A percentile compares a stretch with the other conserved stretches of the same genome.
Conservation (phyloP, 106 monocot species). For the Gastrodia elata region DNA sequence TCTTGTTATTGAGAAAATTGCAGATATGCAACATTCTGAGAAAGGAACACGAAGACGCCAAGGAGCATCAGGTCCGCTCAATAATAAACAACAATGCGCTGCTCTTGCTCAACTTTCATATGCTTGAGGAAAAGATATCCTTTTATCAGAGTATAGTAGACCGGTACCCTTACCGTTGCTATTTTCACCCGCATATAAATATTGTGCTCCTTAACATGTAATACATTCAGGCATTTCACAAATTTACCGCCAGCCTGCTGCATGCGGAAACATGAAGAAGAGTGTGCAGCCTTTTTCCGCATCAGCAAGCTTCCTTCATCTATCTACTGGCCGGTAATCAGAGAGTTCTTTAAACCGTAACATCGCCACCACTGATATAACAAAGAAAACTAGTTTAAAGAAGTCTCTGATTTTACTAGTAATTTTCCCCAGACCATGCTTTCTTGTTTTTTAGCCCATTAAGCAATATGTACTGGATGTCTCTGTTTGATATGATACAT, state of each 20-base stretch:
- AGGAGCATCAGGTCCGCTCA: slow-evolving; percentile 70
- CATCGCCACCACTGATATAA: too few species aligned
- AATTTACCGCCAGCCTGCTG: slow-evolving; percentile 26
- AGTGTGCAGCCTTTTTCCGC: not conserved
- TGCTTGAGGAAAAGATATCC: slow-evolving; percentile 93
- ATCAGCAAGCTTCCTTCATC: not conserved
- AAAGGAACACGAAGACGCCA: slow-evolving; percentile 87
- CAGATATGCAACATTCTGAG: slow-evolving; percentile 71
- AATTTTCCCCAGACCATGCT: too few species aligned
- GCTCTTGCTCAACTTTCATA: slow-evolving; percentile 79
- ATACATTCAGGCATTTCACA: slow-evolving; percentile 51
- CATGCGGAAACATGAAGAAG: slow-evolving; percentile 26
- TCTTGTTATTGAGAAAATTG: slow-evolving; percentile 2
- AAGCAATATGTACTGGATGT: too few species aligned
- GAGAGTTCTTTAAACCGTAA: too few species aligned
- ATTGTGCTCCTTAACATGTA: slow-evolving; percentile 20
- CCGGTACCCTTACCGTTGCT: not conserved
- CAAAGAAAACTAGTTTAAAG: too few species aligned
- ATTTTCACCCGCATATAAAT: slow-evolving; percentile 2
- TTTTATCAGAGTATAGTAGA: slow-evolving; percentile 14
- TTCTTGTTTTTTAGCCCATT: too few species aligned
- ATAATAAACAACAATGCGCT: slow-evolving; percentile 59
- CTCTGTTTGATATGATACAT: too few species aligned
- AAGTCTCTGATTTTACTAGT: too few species aligned
- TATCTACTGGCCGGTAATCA: too few species aligned